These are phyloP conservation scores for Emmonsiellopsis sp. DNA, from an alignment of 2,329 filamentous ascomycete genomes.

Conservation along the genomic window DNA sequence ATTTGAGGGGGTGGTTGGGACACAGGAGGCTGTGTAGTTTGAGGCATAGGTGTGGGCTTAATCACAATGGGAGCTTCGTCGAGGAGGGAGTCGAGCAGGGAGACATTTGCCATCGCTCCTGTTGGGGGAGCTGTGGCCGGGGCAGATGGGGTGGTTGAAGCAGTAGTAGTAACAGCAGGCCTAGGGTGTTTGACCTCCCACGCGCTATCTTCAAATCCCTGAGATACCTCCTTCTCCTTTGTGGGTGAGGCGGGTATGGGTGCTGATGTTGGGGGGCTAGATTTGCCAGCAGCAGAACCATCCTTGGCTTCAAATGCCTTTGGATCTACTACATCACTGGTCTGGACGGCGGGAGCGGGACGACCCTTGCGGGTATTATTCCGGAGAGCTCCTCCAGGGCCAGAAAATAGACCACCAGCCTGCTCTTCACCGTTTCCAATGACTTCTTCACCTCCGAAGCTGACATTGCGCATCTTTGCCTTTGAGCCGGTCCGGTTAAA, in stretches of 20 bases:
- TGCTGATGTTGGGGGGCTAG: slow-evolving; percentile 34
- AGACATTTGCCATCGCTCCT: slow-evolving; percentile 64
- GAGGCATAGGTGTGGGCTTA: slow-evolving; percentile 41
- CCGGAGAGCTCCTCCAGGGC: slow-evolving; percentile 77
- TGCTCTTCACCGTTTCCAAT: slow-evolving; percentile 55
- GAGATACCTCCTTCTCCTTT: slow-evolving; percentile 40
- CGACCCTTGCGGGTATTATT: slow-evolving; percentile 94
- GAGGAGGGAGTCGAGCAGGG: slow-evolving; percentile 50
- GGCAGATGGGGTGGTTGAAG: slow-evolving; percentile 30
- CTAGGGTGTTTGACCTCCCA: slow-evolving; percentile 89
- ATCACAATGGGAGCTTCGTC: slow-evolving; percentile 39
- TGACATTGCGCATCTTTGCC: slow-evolving; percentile 48
- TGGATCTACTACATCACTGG: slow-evolving; percentile 78
- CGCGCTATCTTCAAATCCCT: slow-evolving; percentile 89
- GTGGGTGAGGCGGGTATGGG: slow-evolving; percentile 41
- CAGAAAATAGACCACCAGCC: slow-evolving; percentile 72
- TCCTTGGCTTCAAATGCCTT: slow-evolving; percentile 67
- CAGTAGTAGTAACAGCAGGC: slow-evolving; percentile 31
- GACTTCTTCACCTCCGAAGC: slow-evolving; percentile 44
- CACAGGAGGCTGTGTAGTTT: slow-evolving; percentile 33
- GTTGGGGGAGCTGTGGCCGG: slow-evolving; percentile 30
- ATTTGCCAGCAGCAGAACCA: slow-evolving; percentile 30
- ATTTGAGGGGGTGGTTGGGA: slow-evolving; percentile 35
- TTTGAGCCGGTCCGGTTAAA: slow-evolving; percentile 55
- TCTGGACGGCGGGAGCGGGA: slow-evolving; percentile 76